Conservation (phyloP, 2,329 filamentous ascomycete species). For the Aspergillus bombycis region DNA sequence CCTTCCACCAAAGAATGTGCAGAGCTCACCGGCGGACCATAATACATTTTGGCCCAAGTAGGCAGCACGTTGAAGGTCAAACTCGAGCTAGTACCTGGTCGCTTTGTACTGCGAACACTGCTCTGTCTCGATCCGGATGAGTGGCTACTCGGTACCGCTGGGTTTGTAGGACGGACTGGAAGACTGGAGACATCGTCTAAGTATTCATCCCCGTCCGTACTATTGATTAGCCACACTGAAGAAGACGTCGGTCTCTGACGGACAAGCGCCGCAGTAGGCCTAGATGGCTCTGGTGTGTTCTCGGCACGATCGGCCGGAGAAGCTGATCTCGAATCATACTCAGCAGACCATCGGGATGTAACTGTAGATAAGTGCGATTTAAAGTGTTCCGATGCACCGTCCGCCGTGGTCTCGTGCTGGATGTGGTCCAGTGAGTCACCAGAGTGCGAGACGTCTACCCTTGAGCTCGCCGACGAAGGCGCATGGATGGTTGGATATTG, state of each 20-base stretch:
- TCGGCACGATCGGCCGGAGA: conserved; percentile 26
- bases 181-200: conserved; percentile 42
- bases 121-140: conserved; percentile 48
- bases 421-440: conserved; percentile 23
- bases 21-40: conserved; percentile 60
- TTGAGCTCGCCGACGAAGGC: conserved; percentile 46
- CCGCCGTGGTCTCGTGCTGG: conserved; percentile 35
- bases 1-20: conserved; percentile 45
- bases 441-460: conserved; percentile 38
- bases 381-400: conserved; percentile 40
- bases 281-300: conserved; percentile 27
- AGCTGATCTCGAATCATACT: conserved; percentile 31
- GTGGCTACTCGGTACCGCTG: conserved; percentile 41
- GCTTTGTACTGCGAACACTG: conserved; percentile 39
- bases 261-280: conserved; percentile 27
- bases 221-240: conserved; percentile 40
- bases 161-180: conserved; percentile 34
- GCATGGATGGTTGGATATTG: conserved; percentile 43
- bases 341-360: conserved; percentile 46
- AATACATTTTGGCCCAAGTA: conserved; percentile 65
- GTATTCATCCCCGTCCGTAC: conserved; percentile 37
- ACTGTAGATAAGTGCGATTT: conserved; percentile 50
- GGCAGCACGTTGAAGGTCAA: conserved; percentile 49
- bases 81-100: conserved; percentile 50
- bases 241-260: conserved; percentile 29